These are phyloP conservation scores for Trebouxia sp. DNA, from an alignment of 139 green algal genomes.

Conservation along the genomic window DNA sequence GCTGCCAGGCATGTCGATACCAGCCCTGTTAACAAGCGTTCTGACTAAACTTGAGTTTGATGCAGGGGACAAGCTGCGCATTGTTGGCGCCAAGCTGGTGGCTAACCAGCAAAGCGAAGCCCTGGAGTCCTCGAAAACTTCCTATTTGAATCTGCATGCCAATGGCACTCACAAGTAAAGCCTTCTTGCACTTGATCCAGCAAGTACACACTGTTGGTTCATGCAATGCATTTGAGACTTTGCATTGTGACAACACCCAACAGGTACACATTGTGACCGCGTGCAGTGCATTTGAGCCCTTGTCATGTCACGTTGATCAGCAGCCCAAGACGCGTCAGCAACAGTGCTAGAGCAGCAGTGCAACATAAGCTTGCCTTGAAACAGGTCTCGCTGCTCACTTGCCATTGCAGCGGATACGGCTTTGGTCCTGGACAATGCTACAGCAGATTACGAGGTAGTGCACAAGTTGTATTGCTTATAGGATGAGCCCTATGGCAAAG, in stretches of 20 bases:
- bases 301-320: background rate
- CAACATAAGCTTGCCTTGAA: too few species aligned
- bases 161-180: slow-evolving; percentile 46
- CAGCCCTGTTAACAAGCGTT: too few species aligned
- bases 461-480: background rate
- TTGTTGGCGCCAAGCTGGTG: slow-evolving; percentile 47
- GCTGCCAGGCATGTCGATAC: too few species aligned
- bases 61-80: slow-evolving; percentile 57
- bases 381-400: too few species aligned
- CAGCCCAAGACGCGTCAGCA: too few species aligned
- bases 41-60: background rate
- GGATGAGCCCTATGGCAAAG: slow-evolving; percentile 3
- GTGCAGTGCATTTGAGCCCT: background rate
- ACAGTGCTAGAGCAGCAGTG: too few species aligned
- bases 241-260: background rate
- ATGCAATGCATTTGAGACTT: background rate
- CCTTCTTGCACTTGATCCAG: background rate
- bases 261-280: background rate
- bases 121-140: slow-evolving; percentile 41
- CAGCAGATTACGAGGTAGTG: too few species aligned
- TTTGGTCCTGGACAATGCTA: too few species aligned
- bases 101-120: slow-evolving; percentile 34
- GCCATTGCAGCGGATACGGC: too few species aligned
- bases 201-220: background rate
- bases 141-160: slow-evolving; percentile 40